A percentile compares a stretch with the other conserved stretches of the same genome.
These are phyloP conservation scores for Dictyostelium citrinum DNA, from an alignment of 78 protist species.

Conservation along the genomic window DNA sequence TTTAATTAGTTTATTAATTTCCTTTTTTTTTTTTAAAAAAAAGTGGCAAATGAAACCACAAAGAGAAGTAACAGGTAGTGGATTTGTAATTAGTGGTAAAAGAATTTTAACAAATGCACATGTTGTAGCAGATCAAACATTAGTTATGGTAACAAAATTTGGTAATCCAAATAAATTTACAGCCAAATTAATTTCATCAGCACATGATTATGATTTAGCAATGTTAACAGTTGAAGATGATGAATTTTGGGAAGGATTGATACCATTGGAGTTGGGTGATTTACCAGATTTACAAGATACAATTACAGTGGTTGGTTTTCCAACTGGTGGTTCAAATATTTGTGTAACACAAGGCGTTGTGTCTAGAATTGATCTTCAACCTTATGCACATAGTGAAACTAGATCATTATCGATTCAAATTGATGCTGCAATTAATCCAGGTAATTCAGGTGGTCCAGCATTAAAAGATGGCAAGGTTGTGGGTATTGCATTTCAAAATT, in stretches of 20 bases:
- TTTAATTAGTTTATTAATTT: no score
- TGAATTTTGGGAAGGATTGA: conserved; percentile 72
- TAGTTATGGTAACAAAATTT: conserved; percentile 79
- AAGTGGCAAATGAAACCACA: conserved; percentile 83
- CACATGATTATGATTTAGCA: conserved; percentile 85
- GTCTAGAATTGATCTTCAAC: conserved; percentile 81
- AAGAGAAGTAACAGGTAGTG: conserved; percentile 80
- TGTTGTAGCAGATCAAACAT: conserved; percentile 82
- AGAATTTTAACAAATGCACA: conserved; percentile 88
- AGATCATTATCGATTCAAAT: conserved; percentile 78
- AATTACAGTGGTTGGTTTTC: conserved; percentile 88
- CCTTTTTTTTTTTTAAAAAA: no score
- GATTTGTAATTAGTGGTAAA: conserved; percentile 65
- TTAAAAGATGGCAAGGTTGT: conserved; percentile 78
- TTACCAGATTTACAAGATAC: conserved; percentile 84
- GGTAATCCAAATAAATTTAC: conserved; percentile 75
- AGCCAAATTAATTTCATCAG: conserved; percentile 55
- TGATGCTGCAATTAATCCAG: conserved; percentile 92
- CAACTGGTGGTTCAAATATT: conserved; percentile 87
- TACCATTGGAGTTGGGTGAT: conserved; percentile 68
- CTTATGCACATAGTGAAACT: conserved; percentile 64
- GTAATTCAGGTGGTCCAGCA: conserved; percentile 92
- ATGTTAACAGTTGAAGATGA: conserved; percentile 70
- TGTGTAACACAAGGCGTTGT: conserved; percentile 87
- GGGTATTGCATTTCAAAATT: conserved; percentile 87